These are phyloP conservation scores for Angomonas deanei DNA, from an alignment of 208 protist genomes.

Conservation along the genomic window DNA sequence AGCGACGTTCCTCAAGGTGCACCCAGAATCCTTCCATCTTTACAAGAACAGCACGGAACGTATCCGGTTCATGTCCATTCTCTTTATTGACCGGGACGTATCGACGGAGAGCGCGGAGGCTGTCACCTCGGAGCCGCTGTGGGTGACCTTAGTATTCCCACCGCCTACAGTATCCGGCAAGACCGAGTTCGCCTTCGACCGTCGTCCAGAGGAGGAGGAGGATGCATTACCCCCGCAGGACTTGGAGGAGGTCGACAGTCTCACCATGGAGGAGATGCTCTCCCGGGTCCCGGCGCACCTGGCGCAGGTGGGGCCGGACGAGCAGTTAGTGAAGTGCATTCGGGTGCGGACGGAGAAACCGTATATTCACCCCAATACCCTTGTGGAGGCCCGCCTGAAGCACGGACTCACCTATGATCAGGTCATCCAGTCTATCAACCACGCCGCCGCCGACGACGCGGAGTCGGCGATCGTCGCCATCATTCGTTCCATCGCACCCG, in stretches of 20 bases:
- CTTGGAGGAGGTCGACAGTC: slow-evolving; percentile 5
- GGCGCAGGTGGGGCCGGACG: slow-evolving; percentile 19
- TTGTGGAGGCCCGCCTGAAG: slow-evolving; percentile 39
- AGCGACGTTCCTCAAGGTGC: slow-evolving; percentile 35
- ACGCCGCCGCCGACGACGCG: neutral
- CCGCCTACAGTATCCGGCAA: neutral
- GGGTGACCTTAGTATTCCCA: slow-evolving; percentile 42
- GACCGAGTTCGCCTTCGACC: neutral
- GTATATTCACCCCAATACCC: slow-evolving; percentile 33
- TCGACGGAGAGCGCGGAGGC: neutral
- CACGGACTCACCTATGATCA: slow-evolving; percentile 64
- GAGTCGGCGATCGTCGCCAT: slow-evolving; percentile 26
- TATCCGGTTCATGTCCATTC: slow-evolving; percentile 51
- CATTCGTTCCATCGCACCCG: slow-evolving; percentile 18
- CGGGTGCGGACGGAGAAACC: slow-evolving; percentile 34
- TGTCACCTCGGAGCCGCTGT: slow-evolving; percentile 35
- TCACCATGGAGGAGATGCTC: slow-evolving; percentile 3
- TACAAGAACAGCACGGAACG: slow-evolving; percentile 42
- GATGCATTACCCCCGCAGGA: slow-evolving; percentile 7
- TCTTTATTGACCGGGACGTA: slow-evolving; percentile 41
- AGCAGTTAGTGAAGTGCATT: slow-evolving; percentile 50
- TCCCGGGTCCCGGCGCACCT: slow-evolving; percentile 49
- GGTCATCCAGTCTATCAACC: slow-evolving; percentile 38
- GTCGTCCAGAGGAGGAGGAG: neutral
- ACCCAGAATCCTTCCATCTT: slow-evolving; percentile 59